A percentile compares a stretch with the other conserved stretches of the same genome.
phyloP scores from a whole-genome alignment of 2,329 filamentous ascomycete species.

The Aspergillus tamarii region DNA sequence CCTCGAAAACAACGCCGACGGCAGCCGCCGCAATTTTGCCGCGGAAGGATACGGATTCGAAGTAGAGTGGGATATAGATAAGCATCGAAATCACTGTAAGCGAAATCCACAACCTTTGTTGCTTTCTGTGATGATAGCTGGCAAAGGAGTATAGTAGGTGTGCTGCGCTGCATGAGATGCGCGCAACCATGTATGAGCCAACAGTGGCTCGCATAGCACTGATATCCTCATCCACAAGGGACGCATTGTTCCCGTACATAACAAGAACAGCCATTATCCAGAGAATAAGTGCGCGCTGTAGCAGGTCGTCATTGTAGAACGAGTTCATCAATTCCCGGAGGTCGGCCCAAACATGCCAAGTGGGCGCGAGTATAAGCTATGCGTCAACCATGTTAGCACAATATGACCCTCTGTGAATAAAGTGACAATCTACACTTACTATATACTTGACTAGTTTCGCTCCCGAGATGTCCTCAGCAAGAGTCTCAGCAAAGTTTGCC shows the following conservation, averaged over 20 bases:
- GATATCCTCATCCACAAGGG: conserved; percentile 47
- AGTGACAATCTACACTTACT: conserved; percentile 15
- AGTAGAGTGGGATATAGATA: conserved; percentile 50
- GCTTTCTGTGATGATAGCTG: conserved; percentile 52
- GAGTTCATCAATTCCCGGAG: conserved; percentile 57
- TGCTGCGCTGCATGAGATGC: conserved; percentile 42
- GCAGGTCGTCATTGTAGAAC: conserved; percentile 56
- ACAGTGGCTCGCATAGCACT: conserved; percentile 50
- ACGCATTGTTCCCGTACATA: conserved; percentile 54
- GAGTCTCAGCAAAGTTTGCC: conserved; percentile 55
- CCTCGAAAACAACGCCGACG: conserved; percentile 48
- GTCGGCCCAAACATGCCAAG: conserved; percentile 57
- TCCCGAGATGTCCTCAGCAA: conserved; percentile 51
- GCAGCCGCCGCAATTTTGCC: conserved; percentile 49
- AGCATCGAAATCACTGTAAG: conserved; percentile 49
- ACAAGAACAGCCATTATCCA: conserved; percentile 56
- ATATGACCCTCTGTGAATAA: too few species aligned
- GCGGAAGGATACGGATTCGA: conserved; percentile 45
- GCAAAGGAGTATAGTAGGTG: conserved; percentile 51
- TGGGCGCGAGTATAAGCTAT: conserved; percentile 50
- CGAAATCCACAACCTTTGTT: conserved; percentile 49
- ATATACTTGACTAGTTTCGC: conserved; percentile 52
- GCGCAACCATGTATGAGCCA: conserved; percentile 52
- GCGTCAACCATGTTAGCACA: background rate
- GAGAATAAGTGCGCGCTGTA: conserved; percentile 52